These are phyloP conservation scores for Polymyxa betae DNA, from an alignment of 208 protist species.

Conservation along the genomic window DNA sequence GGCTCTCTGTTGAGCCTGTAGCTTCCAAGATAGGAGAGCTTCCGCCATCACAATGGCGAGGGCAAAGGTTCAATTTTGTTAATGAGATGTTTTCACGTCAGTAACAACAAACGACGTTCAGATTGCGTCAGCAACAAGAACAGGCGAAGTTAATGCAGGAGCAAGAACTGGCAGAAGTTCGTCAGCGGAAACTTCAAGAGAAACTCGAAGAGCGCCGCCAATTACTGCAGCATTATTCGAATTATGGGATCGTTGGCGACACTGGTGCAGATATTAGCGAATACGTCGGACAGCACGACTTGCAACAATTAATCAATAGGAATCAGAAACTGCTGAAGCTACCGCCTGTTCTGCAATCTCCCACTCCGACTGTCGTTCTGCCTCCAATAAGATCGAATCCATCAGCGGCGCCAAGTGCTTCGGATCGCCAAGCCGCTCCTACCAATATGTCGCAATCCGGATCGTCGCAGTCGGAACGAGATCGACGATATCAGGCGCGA, in stretches of 20 bases:
- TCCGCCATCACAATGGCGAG: background rate
- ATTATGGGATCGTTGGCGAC: background rate
- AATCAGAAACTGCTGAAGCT: constrained; percentile 3
- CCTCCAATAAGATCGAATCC: background rate
- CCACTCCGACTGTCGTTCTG: background rate
- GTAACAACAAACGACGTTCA: background rate
- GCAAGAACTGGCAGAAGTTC: background rate
- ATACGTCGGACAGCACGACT: constrained; percentile 5
- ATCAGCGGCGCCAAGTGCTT: background rate
- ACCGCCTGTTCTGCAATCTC: background rate
- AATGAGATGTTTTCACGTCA: background rate
- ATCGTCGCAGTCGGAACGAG: background rate
- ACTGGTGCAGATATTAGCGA: background rate
- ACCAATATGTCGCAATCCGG: background rate
- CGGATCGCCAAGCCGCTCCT: background rate
- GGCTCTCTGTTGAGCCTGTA: background rate
- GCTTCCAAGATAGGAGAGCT: background rate
- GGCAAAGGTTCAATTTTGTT: background rate
- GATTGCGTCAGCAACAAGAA: constrained; percentile 15
- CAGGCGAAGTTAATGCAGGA: background rate
- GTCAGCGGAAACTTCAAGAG: background rate
- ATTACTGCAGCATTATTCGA: constrained; percentile 23
- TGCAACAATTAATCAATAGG: constrained; percentile 13
- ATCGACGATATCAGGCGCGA: background rate
- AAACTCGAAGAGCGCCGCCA: constrained; percentile 3